Evolutionary conservation across 192 early-diverging fungal genomes (phyloP).

Genomic region (Physocladia obscura): DNA sequence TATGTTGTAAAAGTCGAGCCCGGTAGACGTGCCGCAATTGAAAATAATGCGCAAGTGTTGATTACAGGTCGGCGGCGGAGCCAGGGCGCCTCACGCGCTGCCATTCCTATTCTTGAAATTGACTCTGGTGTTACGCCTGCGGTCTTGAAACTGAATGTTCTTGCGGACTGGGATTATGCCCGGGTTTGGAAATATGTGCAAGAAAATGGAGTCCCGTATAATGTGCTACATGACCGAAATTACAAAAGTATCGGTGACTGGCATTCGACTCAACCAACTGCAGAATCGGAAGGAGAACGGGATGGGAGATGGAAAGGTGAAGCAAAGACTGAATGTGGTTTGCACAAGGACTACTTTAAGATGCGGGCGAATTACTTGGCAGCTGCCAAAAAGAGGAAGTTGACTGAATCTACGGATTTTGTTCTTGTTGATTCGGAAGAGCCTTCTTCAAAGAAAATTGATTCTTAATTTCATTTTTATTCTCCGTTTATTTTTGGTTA

Average conservation of each 20-base stretch:
- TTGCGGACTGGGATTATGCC: slow-evolving; percentile 88
- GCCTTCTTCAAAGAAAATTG: not conserved
- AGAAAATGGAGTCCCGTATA: slow-evolving; percentile 87
- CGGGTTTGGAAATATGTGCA: slow-evolving; percentile 84
- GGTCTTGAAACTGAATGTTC: slow-evolving; percentile 87
- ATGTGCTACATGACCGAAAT: slow-evolving; percentile 81
- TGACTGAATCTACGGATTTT: not conserved
- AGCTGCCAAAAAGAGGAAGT: slow-evolving; percentile 70
- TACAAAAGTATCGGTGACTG: slow-evolving; percentile 92
- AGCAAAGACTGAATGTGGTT: slow-evolving; percentile 89
- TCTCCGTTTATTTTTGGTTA: too few species aligned
- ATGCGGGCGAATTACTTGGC: slow-evolving; percentile 80
- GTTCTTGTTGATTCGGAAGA: slow-evolving; percentile 4
- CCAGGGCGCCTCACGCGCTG: slow-evolving; percentile 80
- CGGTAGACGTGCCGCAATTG: slow-evolving; percentile 78
- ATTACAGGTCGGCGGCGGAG: slow-evolving; percentile 84
- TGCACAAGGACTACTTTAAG: slow-evolving; percentile 96
- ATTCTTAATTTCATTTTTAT: not conserved
- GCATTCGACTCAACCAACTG: slow-evolving; percentile 80
- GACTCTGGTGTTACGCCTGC: slow-evolving; percentile 66
- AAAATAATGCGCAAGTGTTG: slow-evolving; percentile 70
- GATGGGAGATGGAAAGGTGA: slow-evolving; percentile 85
- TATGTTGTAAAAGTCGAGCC: slow-evolving; percentile 95
- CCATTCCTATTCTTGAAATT: slow-evolving; percentile 77
- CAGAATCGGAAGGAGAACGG: slow-evolving; percentile 71